These are phyloP conservation scores for Myriosclerotinia duriaeana DNA, from an alignment of 2,329 filamentous ascomycete genomes.

Conservation along the genomic window DNA sequence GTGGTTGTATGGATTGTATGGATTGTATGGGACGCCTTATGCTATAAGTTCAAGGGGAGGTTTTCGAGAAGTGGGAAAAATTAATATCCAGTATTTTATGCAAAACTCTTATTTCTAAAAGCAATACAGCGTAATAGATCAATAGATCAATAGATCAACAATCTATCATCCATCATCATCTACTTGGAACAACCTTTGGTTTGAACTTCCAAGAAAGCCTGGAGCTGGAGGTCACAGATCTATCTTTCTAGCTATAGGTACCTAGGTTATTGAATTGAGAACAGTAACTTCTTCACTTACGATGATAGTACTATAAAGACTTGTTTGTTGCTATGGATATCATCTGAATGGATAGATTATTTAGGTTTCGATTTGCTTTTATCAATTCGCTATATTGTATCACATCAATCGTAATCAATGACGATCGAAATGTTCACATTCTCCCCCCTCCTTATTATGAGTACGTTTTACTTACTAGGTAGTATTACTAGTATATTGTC, in stretches of 20 bases:
- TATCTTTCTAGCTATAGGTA: too few species aligned
- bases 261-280: too few species aligned
- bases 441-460: not conserved
- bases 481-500: too few species aligned
- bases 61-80: not conserved
- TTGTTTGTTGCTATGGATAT: too few species aligned
- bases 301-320: too few species aligned
- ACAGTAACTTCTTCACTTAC: too few species aligned
- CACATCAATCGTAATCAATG: not conserved
- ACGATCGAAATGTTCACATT: not conserved
- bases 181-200: not conserved
- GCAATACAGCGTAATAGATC: too few species aligned
- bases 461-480: too few species aligned
- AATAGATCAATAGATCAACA: too few species aligned
- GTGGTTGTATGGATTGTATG: too few species aligned
- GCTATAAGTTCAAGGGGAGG: not conserved
- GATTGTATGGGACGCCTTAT: not conserved
- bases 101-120: not conserved
- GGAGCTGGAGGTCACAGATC: too few species aligned
- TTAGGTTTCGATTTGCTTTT: not conserved
- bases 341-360: too few species aligned
- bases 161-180: not conserved
- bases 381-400: not conserved
- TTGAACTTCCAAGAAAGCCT: not conserved
- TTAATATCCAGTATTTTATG: constrained; percentile 14